Base-by-base conservation (phyloP, 1,284 basidiomycete species). In the Butyriboletus appendiculatus region DNA sequence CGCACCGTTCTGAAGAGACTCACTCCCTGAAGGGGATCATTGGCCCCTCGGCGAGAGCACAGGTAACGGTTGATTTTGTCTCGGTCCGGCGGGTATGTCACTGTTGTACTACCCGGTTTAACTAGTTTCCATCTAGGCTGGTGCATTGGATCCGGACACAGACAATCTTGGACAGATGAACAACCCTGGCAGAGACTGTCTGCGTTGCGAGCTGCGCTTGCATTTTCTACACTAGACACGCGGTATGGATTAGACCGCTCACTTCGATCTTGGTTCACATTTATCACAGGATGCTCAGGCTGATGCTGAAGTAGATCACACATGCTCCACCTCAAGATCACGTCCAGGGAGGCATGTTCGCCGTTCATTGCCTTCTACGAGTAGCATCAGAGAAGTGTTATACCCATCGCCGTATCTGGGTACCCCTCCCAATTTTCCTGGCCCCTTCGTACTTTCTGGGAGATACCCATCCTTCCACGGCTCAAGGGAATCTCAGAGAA, bases 321-420 rank as follows among this genome's bases (percentile, higher is more conserved):
- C 47, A 16, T 44, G 18, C 11, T 38, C 42, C 5, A 28, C 44
- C 15, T 45, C 51, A 34, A 45, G 49, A 15, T 48, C 53, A 6
- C 45, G 34, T 16, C 48, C 55, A 18, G 54, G 42, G 35, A 53
- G 26, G 14, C 54, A 52, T 28, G n/a, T 30, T 39, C 49, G 41
- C 15, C 45, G 50, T 37, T 53, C 53, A 7, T 33, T 68, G 44
- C 61, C 62, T 41, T 56, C 63, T 8, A 56, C 53, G 15, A 54
- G 42, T n/a, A 60, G 48, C 24, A 46, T 66, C 35, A 58, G 60
- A 54, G 62, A 62, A 34, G 60, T 65, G 34, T 42, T 68, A 20
- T 63, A 68, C 50, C 59, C 62, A n/a, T 33, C 43, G n/a, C 61
- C 62, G 35, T 63, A 55, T 50, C 43, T 57, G 22, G 52, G 49